phyloP scores from a whole-genome alignment of 805 yeast species.

The Saccharomycopsis sp. region DNA sequence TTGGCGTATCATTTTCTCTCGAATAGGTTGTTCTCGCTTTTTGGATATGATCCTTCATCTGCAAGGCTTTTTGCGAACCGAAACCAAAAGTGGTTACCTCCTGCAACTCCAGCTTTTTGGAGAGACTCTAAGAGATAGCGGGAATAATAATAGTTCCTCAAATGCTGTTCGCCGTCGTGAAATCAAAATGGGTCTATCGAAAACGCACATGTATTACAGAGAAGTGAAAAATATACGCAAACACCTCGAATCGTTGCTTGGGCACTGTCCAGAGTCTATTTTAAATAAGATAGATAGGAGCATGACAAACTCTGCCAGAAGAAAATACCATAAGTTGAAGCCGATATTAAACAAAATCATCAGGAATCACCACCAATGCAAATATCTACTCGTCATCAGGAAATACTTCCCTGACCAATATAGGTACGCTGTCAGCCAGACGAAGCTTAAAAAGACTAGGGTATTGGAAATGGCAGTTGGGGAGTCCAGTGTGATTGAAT shows the following conservation, averaged over 20 bases:
- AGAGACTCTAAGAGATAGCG: neutral
- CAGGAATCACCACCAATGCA: slow-evolving; percentile 30
- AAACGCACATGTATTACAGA: neutral
- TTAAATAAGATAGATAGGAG: neutral
- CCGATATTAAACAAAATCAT: slow-evolving; percentile 22
- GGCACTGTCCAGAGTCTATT: neutral
- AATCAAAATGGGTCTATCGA: neutral
- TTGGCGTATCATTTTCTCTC: neutral
- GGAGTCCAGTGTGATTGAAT: slow-evolving; percentile 32
- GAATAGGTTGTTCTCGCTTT: neutral
- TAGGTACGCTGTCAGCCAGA: slow-evolving; percentile 1
- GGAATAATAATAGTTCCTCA: neutral
- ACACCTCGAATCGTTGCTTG: neutral
- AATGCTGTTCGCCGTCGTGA: neutral
- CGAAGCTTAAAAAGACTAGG: slow-evolving; percentile 25
- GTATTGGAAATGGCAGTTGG: slow-evolving; percentile 29
- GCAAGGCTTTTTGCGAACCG: neutral
- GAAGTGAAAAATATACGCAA: neutral
- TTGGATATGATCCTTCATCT: neutral
- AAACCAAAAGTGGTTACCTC: neutral
- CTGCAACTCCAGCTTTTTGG: neutral
- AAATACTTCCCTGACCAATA: slow-evolving; percentile 27
- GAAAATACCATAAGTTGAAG: neutral
- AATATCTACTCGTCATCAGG: slow-evolving; percentile 34
- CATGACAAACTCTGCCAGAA: neutral